Percentiles rank a stretch among this genome's conserved stretches.
Evolutionary conservation across 306 rosid genomes (phyloP).

Genomic region (Cucumis cinereus): DNA sequence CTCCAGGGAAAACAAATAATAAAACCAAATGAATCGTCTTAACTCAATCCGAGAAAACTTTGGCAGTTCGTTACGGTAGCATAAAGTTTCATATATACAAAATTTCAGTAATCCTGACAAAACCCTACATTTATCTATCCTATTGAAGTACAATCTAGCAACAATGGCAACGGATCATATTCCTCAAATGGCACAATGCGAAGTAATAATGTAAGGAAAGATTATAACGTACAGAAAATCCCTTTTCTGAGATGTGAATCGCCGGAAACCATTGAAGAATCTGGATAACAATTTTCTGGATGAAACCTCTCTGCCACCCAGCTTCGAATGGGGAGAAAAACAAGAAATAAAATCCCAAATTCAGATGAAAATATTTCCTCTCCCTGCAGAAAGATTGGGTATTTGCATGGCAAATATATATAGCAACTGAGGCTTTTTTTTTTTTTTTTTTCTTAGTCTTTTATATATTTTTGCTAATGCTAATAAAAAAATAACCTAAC

Average conservation of each 20-base stretch:
- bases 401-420: slow-evolving; percentile 6
- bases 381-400: slow-evolving; percentile 4
- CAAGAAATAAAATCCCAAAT: slow-evolving; percentile 10
- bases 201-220: neutral
- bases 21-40: neutral
- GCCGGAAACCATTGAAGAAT: slow-evolving; percentile 20
- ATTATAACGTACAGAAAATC: slow-evolving; percentile 16
- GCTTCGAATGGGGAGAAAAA: slow-evolving; percentile 9
- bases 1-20: neutral
- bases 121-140: slow-evolving; percentile 11
- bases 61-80: neutral
- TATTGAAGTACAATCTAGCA: neutral
- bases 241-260: slow-evolving; percentile 13
- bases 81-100: neutral
- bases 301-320: slow-evolving; percentile 10
- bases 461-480: neutral
- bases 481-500: neutral
- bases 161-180: neutral
- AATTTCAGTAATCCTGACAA: slow-evolving; percentile 1
- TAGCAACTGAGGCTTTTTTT: neutral
- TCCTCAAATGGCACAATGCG: neutral
- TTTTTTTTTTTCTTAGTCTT: neutral
- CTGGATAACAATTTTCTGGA: slow-evolving; percentile 6
- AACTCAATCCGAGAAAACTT: neutral
- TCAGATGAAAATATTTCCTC: slow-evolving; percentile 15